These are phyloP conservation scores for Nymphaea colorata DNA, from an alignment of 164 flowering plant species.

Conservation along the genomic window DNA sequence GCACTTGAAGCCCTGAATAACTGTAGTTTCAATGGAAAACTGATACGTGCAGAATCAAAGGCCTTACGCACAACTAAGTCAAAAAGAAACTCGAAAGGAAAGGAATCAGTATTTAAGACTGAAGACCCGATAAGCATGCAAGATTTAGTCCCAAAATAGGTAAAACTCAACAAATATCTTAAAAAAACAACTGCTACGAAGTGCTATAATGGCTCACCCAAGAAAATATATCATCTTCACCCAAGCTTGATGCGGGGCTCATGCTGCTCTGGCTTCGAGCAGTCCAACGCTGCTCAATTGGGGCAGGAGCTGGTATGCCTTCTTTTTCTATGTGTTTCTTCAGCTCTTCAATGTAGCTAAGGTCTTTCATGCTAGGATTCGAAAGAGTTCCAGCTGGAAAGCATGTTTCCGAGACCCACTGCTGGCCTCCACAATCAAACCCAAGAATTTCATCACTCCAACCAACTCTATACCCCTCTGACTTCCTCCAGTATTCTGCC, in stretches of 20 bases:
- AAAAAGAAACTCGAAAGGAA: neutral
- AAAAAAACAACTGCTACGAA: no score
- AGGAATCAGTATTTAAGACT: neutral
- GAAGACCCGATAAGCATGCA: no score
- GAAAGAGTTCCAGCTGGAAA: slow-evolving; percentile 83
- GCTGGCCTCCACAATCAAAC: slow-evolving; percentile 99
- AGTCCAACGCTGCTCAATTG: slow-evolving; percentile 97
- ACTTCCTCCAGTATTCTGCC: slow-evolving; percentile 94
- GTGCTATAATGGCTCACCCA: slow-evolving; percentile 43
- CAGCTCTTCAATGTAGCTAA: slow-evolving; percentile 72
- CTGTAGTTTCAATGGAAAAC: neutral
- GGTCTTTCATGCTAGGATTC: slow-evolving; percentile 85
- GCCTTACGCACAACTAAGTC: neutral
- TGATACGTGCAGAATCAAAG: neutral
- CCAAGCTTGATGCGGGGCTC: slow-evolving; percentile 80
- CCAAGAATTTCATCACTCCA: slow-evolving; percentile 99
- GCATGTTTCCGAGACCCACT: slow-evolving; percentile 99
- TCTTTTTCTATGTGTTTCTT: slow-evolving; percentile 70
- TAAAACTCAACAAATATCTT: no score
- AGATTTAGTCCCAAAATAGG: no score
- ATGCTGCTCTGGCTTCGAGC: slow-evolving; percentile 75
- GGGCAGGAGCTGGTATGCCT: slow-evolving; percentile 91
- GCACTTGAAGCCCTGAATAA: no score
- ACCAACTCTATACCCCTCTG: slow-evolving; percentile 95
- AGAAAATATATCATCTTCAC: slow-evolving; percentile 75